Conservation (phyloP, 192 early-diverging fungal species). For the Anaeromyces robustus region DNA sequence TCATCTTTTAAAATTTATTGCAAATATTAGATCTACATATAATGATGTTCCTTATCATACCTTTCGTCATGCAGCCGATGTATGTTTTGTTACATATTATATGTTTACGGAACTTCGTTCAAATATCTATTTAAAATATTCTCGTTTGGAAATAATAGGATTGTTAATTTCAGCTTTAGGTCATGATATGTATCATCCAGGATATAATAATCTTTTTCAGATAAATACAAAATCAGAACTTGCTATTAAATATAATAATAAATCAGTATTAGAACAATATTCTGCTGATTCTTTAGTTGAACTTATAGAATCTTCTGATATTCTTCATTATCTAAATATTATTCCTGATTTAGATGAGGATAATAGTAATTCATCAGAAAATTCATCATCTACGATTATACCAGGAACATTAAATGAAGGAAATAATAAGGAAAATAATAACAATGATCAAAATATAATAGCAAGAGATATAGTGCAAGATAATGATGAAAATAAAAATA, state of each 20-base stretch:
- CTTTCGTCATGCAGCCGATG: not conserved
- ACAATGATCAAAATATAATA: constrained; percentile 15
- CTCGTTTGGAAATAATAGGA: constrained; percentile 51
- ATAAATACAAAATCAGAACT: constrained; percentile 68
- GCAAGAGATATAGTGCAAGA: constrained; percentile 4
- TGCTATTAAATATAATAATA: constrained; percentile 53
- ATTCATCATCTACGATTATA: not conserved
- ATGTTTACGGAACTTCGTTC: constrained; percentile 55
- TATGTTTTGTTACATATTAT: constrained; percentile 23
- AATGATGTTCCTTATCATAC: not conserved
- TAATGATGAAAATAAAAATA: not conserved
- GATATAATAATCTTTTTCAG: constrained; percentile 74
- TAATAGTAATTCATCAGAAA: not conserved
- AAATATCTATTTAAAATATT: constrained; percentile 34
- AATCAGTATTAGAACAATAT: constrained; percentile 73
- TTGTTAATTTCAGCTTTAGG: constrained; percentile 71
- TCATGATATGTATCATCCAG: constrained; percentile 80
- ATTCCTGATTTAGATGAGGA: not conserved
- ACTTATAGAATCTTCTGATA: constrained; percentile 54
- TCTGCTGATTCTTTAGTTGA: constrained; percentile 61
- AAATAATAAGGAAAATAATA: too few species aligned
- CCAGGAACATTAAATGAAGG: not conserved
- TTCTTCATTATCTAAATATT: constrained; percentile 23
- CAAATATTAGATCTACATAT: not conserved
- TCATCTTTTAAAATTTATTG: not conserved